phyloP scores from a whole-genome alignment of 148 eudicot species.

The Nyssa sinensis region DNA sequence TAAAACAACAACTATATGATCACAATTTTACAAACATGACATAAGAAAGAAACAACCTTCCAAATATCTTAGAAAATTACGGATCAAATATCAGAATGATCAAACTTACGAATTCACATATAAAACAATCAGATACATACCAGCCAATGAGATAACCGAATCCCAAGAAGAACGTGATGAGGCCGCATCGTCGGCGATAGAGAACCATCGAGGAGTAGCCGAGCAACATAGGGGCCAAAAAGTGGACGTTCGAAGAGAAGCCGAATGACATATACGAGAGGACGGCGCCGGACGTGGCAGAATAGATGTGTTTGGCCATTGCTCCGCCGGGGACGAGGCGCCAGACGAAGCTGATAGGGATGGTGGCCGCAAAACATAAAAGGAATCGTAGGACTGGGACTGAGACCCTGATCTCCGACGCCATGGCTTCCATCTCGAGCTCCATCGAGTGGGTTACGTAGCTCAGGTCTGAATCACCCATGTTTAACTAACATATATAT shows the following conservation, averaged over 20 bases:
- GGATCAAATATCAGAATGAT: conserved; percentile 10
- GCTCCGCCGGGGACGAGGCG: conserved; percentile 61
- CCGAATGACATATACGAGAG: conserved; percentile 84
- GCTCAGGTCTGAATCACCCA: too few species aligned
- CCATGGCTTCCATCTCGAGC: conserved; percentile 66
- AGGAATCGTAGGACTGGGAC: conserved; percentile 77
- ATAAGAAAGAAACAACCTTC: neutral
- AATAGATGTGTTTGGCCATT: conserved; percentile 59
- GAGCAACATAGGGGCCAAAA: conserved; percentile 64
- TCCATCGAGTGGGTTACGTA: conserved; percentile 36
- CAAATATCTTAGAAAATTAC: conserved; percentile 1
- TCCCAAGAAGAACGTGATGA: conserved; percentile 66
- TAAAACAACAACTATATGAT: neutral
- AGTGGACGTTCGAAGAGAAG: conserved; percentile 77
- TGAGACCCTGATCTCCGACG: conserved; percentile 68
- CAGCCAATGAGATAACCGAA: conserved; percentile 83
- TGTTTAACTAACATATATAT: too few species aligned
- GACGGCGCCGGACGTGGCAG: conserved; percentile 58
- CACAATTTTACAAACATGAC: neutral
- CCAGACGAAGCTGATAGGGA: conserved; percentile 75
- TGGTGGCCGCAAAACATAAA: conserved; percentile 65
- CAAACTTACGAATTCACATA: too few species aligned
- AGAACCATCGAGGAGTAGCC: conserved; percentile 69
- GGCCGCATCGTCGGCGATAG: conserved; percentile 66
- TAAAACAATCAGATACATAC: conserved; percentile 17